These are phyloP conservation scores for Nigrospora sphaerica DNA, from an alignment of 2,329 filamentous ascomycete genomes.

Conservation along the genomic window DNA sequence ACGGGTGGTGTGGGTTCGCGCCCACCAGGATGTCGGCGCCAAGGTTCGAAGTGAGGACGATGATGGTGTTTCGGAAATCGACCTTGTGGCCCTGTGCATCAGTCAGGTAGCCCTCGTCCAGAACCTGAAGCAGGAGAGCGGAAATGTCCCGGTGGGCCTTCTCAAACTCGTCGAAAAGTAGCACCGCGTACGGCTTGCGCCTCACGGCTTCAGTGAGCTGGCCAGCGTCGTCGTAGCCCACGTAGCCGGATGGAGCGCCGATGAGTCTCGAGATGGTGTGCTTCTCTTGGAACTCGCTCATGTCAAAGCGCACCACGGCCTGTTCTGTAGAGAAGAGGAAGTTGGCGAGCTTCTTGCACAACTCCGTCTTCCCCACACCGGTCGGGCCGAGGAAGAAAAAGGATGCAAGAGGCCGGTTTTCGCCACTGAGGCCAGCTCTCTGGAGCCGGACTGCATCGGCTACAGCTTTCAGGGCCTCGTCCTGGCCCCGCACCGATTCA, in stretches of 20 bases:
- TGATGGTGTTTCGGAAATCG: conserved; percentile 93
- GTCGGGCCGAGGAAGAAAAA: conserved; percentile 98
- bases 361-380: conserved; percentile 93
- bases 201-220: conserved; percentile 93
- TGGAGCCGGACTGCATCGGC: conserved; percentile 92
- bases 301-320: conserved; percentile 90
- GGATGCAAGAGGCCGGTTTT: conserved; percentile 84
- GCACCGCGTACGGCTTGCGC: conserved; percentile 88
- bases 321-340: conserved; percentile 91
- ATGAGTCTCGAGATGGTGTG: conserved; percentile 92
- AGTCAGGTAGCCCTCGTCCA: conserved; percentile 93
- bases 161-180: conserved; percentile 96
- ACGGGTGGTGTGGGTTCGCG: conserved; percentile 56
- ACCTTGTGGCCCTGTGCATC: conserved; percentile 95
- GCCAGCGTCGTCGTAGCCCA: conserved; percentile 94
- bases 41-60: conserved; percentile 92
- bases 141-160: conserved; percentile 96
- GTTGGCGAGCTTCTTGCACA: conserved; percentile 89
- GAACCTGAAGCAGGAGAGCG: conserved; percentile 81
- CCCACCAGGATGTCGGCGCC: conserved; percentile 87
- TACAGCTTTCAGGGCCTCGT: conserved; percentile 85
- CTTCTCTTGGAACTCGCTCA: conserved; percentile 97
- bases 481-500: conserved; percentile 81
- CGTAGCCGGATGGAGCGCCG: conserved; percentile 87
- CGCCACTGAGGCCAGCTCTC: conserved; percentile 81